Percentiles rank a stretch among this genome's conserved stretches.
phyloP scores from a whole-genome alignment of 1,139 yeast species.

The Candida frijolesensis region DNA sequence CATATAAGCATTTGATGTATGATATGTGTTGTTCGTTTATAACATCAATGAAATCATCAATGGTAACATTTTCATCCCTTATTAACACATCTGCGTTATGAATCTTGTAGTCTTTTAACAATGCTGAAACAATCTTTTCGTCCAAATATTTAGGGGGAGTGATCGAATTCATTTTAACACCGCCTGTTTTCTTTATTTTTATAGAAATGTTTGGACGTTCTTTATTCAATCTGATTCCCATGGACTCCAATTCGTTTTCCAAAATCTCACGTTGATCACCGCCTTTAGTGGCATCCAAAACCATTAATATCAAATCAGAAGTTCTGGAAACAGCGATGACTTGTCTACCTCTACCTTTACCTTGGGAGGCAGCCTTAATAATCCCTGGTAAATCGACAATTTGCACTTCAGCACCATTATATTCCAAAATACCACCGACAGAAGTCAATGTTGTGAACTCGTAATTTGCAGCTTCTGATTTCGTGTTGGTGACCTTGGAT shows the following conservation, averaged over 20 bases:
- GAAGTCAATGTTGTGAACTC: slow-evolving; percentile 96
- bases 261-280: slow-evolving; percentile 83
- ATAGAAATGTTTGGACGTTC: slow-evolving; percentile 79
- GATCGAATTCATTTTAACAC: slow-evolving; percentile 79
- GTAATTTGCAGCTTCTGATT: slow-evolving; percentile 92
- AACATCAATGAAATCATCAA: slow-evolving; percentile 92
- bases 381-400: slow-evolving; percentile 97
- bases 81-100: slow-evolving; percentile 93
- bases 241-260: slow-evolving; percentile 88
- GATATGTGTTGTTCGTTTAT: slow-evolving; percentile 85
- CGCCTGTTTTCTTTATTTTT: slow-evolving; percentile 85
- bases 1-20: slow-evolving; percentile 89
- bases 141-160: slow-evolving; percentile 81
- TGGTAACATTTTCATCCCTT: slow-evolving; percentile 85
- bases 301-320: slow-evolving; percentile 90
- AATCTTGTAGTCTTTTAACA: slow-evolving; percentile 83
- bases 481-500: slow-evolving; percentile 85
- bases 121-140: slow-evolving; percentile 75
- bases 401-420: slow-evolving; percentile 96
- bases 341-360: slow-evolving; percentile 97
- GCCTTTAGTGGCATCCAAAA: slow-evolving; percentile 92
- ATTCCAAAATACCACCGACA: slow-evolving; percentile 92
- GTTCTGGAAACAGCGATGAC: slow-evolving; percentile 96
- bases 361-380: slow-evolving; percentile 94
- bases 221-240: slow-evolving; percentile 88